Evolutionary conservation across 1,284 basidiomycete genomes (phyloP).

Genomic region (Uromyces viciae-fabae): DNA sequence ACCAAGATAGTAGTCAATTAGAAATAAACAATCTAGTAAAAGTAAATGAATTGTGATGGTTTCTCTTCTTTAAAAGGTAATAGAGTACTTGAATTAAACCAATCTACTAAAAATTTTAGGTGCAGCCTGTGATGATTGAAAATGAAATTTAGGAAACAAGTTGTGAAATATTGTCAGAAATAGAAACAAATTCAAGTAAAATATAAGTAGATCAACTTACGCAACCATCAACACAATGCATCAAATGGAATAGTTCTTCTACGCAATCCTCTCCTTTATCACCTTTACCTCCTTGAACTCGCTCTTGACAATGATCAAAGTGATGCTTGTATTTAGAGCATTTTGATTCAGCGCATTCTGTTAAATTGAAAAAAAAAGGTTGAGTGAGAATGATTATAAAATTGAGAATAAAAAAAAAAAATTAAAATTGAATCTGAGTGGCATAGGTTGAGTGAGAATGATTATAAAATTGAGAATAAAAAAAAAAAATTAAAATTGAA

Average conservation of each 20-base stretch:
- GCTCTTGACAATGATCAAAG: slow-evolving; percentile 45
- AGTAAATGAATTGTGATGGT: too few relatives aligned
- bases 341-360: slow-evolving; percentile 41
- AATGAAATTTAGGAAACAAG: background rate
- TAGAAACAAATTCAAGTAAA: background rate
- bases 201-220: slow-evolving; percentile 3
- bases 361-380: background rate
- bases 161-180: background rate
- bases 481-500: background rate
- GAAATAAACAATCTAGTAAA: too few relatives aligned
- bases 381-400: background rate
- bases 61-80: too few relatives aligned
- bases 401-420: background rate
- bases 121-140: slow-evolving; percentile 2
- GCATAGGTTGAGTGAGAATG: background rate
- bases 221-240: slow-evolving; percentile 46
- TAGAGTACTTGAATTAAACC: too few relatives aligned
- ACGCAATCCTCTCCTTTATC: slow-evolving; percentile 44
- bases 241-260: slow-evolving; percentile 44
- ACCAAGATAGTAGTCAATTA: too few relatives aligned
- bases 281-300: slow-evolving; percentile 35
- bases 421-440: too few relatives aligned
- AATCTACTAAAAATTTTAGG: slow-evolving; percentile 33
- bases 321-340: slow-evolving; percentile 44
- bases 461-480: background rate